phyloP scores from a whole-genome alignment of 83 land plant species.

The Picea mariana region DNA sequence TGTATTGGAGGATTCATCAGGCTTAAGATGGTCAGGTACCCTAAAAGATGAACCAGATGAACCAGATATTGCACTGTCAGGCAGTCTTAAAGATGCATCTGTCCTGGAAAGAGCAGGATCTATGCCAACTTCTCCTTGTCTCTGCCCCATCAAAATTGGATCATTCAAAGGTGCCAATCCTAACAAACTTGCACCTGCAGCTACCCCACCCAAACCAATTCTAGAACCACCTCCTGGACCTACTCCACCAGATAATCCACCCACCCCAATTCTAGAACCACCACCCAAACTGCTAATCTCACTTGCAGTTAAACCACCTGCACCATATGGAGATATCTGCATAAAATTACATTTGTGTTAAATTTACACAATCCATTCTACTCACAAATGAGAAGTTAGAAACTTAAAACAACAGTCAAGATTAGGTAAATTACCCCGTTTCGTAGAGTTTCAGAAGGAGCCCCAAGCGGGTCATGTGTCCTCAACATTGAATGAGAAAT shows the following conservation, averaged over 20 bases:
- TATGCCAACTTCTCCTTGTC: constrained; percentile 25
- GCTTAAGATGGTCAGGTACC: constrained; percentile 6
- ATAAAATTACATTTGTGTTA: not conserved
- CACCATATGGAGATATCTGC: constrained; percentile 20
- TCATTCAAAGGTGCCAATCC: constrained; percentile 21
- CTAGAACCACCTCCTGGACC: constrained; percentile 17
- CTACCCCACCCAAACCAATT: not conserved
- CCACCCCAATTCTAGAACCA: not conserved
- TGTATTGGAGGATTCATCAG: constrained; percentile 35
- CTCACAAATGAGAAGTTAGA: not conserved
- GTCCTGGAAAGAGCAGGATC: constrained; percentile 15
- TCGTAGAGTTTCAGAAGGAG: constrained; percentile 15
- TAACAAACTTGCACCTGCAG: constrained; percentile 13
- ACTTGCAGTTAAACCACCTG: constrained; percentile 12
- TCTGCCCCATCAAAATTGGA: constrained; percentile 22
- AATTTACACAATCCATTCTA: not conserved
- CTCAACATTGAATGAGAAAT: no score
- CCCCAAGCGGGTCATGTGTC: no score
- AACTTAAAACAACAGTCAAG: not conserved
- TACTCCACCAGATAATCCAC: constrained; percentile 21
- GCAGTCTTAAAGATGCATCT: constrained; percentile 4
- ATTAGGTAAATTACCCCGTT: not conserved
- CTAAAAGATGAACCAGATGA: not conserved
- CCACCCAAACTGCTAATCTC: not conserved
- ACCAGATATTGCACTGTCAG: not conserved